phyloP scores from a whole-genome alignment of 352 stramenopile genomes.

The Pythium diclinum region DNA sequence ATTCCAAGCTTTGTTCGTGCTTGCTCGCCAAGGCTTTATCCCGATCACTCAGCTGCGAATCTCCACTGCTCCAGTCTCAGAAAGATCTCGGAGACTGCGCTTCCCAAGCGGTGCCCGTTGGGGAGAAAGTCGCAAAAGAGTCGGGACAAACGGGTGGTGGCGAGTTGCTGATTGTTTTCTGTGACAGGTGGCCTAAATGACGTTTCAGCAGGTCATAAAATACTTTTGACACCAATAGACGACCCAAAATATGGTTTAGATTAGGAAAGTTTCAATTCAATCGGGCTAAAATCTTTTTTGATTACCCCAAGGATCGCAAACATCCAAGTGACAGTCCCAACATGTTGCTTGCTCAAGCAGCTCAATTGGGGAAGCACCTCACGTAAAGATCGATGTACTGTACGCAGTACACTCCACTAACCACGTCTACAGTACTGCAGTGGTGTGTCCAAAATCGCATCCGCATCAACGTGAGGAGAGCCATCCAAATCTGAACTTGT shows the following conservation, averaged over 20 bases:
- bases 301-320: background rate
- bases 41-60: background rate
- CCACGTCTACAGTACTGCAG: background rate
- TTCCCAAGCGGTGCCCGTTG: background rate
- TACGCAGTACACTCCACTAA: background rate
- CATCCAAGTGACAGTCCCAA: background rate
- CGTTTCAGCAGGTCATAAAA: background rate
- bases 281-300: background rate
- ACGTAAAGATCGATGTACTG: too few relatives aligned
- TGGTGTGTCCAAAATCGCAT: background rate
- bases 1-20: background rate
- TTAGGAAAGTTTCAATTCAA: background rate
- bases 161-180: constrained; percentile 9
- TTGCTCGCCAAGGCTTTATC: too few relatives aligned
- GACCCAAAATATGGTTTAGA: background rate
- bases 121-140: background rate
- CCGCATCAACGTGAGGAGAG: background rate
- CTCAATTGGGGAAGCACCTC: too few relatives aligned
- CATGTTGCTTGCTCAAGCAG: too few relatives aligned
- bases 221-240: background rate
- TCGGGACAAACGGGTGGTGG: constrained; percentile 12
- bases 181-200: constrained; percentile 19
- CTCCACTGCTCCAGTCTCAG: constrained; percentile 13
- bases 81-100: constrained; percentile 7
- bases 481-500: background rate